Evolutionary conservation across 2,329 filamentous ascomycete species (phyloP).

Genomic region (Zasmidium citrigriseum): DNA sequence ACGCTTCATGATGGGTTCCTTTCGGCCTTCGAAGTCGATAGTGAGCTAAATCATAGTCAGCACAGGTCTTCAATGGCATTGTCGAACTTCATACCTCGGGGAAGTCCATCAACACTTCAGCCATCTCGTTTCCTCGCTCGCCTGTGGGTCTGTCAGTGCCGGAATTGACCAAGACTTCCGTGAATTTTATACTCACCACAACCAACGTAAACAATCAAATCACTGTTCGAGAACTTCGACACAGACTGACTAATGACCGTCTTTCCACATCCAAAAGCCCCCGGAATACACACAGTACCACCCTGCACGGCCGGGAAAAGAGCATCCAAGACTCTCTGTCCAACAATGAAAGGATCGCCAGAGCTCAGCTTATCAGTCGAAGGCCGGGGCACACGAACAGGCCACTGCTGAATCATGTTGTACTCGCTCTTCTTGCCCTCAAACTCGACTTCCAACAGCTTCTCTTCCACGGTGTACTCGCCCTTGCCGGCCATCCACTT

Average conservation of each 20-base stretch:
- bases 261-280: conserved; percentile 98
- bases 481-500: conserved; percentile 88
- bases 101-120: conserved; percentile 99
- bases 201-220: conserved; percentile 97
- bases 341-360: conserved; percentile 89
- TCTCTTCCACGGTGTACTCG: conserved; percentile 89
- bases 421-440: conserved; percentile 93
- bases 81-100: conserved; percentile 63
- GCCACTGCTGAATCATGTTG: conserved; percentile 99
- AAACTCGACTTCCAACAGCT: conserved; percentile 94
- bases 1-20: conserved; percentile 99
- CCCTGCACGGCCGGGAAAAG: conserved; percentile 96
- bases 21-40: conserved; percentile 89
- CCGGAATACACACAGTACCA: conserved; percentile 95
- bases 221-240: conserved; percentile 99
- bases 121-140: conserved; percentile 99
- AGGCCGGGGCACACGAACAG: conserved; percentile 91
- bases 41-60: conserved; percentile 60
- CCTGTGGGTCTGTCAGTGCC: conserved; percentile 44
- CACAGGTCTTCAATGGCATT: background rate
- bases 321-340: conserved; percentile 92
- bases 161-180: conserved; percentile 2
- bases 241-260: conserved; percentile 98
- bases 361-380: conserved; percentile 89
- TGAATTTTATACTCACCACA: conserved; percentile 44